Conservation (phyloP, 2,329 filamentous ascomycete species). For the Ascochyta rabiei region DNA sequence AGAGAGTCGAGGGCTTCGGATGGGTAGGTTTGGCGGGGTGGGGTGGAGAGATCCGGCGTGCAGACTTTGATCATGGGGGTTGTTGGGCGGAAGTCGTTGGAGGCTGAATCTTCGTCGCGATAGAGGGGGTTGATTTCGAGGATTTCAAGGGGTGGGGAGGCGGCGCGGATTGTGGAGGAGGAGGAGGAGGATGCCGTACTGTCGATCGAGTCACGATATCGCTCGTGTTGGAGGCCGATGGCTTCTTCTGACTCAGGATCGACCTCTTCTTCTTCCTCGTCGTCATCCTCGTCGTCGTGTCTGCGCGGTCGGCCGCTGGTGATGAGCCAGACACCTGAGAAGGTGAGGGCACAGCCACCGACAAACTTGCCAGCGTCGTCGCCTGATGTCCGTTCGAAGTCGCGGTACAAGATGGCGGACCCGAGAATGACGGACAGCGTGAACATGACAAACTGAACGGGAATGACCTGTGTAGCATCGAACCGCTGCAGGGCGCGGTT, state of each 20-base stretch:
- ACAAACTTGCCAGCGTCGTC: slow-evolving; percentile 83
- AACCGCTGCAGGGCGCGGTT: slow-evolving; percentile 90
- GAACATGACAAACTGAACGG: slow-evolving; percentile 96
- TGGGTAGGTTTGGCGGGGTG: slow-evolving; percentile 16
- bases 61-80: slow-evolving; percentile 34
- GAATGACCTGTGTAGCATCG: slow-evolving; percentile 97
- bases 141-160: slow-evolving; percentile 27
- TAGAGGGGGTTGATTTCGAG: slow-evolving; percentile 22
- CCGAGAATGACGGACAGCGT: slow-evolving; percentile 94
- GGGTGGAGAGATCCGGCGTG: slow-evolving; percentile 22
- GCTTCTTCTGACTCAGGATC: slow-evolving; percentile 50
- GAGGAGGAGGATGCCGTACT: slow-evolving; percentile 19
- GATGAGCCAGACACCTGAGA: slow-evolving; percentile 96
- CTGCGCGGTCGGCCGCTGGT: slow-evolving; percentile 72
- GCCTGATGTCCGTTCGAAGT: slow-evolving; percentile 83
- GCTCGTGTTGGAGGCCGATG: slow-evolving; percentile 51
- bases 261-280: slow-evolving; percentile 61
- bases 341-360: slow-evolving; percentile 88
- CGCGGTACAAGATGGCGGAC: slow-evolving; percentile 89
- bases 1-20: slow-evolving; percentile 27
- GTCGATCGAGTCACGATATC: slow-evolving; percentile 39
- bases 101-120: slow-evolving; percentile 6
- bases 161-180: slow-evolving; percentile 30
- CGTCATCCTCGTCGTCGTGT: slow-evolving; percentile 47
- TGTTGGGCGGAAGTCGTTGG: slow-evolving; percentile 21